Conservation (phyloP, 768 basidiomycete genomes). For the Gymnopilus junonius region DNA sequence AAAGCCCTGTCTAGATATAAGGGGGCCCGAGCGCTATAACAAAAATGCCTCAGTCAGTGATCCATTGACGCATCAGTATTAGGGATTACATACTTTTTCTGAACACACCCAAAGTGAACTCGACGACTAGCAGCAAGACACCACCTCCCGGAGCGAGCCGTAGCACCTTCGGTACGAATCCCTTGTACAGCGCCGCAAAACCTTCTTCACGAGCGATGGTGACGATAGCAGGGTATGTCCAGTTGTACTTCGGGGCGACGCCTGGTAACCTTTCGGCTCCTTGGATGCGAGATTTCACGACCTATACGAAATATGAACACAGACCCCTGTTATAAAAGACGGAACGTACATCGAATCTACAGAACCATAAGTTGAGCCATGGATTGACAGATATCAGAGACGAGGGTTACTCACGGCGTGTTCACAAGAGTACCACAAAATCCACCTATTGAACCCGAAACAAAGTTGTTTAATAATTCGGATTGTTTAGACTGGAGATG, state of each 20-base stretch:
- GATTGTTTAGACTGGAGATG: slow-evolving; percentile 59
- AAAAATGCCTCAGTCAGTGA: slow-evolving; percentile 1
- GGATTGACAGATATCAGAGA: background rate
- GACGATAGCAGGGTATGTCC: slow-evolving; percentile 90
- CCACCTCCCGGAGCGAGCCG: slow-evolving; percentile 96
- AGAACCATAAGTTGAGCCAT: background rate
- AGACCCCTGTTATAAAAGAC: background rate
- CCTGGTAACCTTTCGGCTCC: slow-evolving; percentile 67
- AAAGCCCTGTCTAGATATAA: slow-evolving; percentile 40
- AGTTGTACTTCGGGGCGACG: slow-evolving; percentile 86
- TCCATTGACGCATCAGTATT: background rate
- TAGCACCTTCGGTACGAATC: slow-evolving; percentile 94
- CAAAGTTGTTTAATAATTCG: slow-evolving; percentile 87
- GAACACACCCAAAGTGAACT: slow-evolving; percentile 80
- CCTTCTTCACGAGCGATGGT: slow-evolving; percentile 91
- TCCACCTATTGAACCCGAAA: slow-evolving; percentile 90
- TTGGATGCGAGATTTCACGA: slow-evolving; percentile 97
- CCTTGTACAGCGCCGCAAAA: slow-evolving; percentile 85
- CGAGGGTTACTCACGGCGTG: slow-evolving; percentile 69
- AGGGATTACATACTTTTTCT: slow-evolving; percentile 56
- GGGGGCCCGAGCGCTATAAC: slow-evolving; percentile 53
- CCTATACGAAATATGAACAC: slow-evolving; percentile 46
- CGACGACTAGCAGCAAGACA: slow-evolving; percentile 91
- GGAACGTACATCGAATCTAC: slow-evolving; percentile 38
- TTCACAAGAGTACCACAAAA: slow-evolving; percentile 89